These are phyloP conservation scores for Kuraishia capsulata DNA, from an alignment of 805 yeast genomes.

Conservation along the genomic window DNA sequence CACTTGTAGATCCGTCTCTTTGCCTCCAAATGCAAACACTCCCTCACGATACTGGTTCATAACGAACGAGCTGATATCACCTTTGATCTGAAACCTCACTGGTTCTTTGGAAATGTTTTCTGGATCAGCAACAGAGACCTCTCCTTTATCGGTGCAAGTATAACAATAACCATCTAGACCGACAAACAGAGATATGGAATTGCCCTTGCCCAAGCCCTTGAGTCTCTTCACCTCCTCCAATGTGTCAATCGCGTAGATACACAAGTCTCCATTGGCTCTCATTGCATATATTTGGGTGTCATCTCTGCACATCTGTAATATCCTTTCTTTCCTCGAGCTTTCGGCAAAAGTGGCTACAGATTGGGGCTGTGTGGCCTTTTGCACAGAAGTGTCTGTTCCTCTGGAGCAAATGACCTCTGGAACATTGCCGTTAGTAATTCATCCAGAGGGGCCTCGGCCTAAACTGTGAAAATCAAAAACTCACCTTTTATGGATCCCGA, in stretches of 20 bases:
- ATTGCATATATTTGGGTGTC: constrained; percentile 25
- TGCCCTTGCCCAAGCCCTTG: constrained; percentile 17
- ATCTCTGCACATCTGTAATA: constrained; percentile 19
- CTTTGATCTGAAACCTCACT: constrained; percentile 24
- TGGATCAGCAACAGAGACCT: constrained; percentile 15
- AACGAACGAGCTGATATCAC: constrained; percentile 39
- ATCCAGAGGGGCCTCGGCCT: no score
- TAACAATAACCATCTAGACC: constrained; percentile 15
- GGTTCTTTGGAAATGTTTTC: constrained; percentile 17
- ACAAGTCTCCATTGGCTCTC: constrained; percentile 32
- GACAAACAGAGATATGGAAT: constrained; percentile 25
- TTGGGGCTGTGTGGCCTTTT: constrained; percentile 57
- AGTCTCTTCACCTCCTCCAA: constrained; percentile 11
- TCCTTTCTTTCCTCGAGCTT: constrained; percentile 22
- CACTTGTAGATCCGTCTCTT: constrained; percentile 63
- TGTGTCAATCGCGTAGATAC: constrained; percentile 24
- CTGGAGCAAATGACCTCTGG: constrained; percentile 48
- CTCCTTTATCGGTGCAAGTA: constrained; percentile 24
- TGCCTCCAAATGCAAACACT: constrained; percentile 77
- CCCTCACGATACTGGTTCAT: constrained; percentile 38
- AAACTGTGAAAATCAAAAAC: neutral
- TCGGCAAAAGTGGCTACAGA: constrained; percentile 26
- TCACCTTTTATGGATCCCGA: constrained; percentile 49
- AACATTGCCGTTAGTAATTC: neutral
- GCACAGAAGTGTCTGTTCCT: constrained; percentile 76